phyloP scores from a whole-genome alignment of 495 filamentous ascomycete genomes.

The Neurospora terricola region DNA sequence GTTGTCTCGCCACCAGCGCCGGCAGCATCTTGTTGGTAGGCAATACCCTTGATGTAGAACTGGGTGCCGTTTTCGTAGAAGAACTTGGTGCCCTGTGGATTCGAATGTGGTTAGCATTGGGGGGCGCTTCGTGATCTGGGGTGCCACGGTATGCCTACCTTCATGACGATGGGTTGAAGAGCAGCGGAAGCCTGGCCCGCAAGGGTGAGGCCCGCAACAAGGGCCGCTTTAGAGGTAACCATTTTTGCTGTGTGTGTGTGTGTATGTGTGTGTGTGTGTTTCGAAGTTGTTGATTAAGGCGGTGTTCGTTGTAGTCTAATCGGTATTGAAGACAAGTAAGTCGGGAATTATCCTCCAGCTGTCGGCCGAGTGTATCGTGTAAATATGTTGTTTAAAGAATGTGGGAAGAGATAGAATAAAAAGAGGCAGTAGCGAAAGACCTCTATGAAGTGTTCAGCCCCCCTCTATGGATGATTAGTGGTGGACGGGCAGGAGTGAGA shows the following conservation, averaged over 20 bases:
- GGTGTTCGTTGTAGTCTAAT: neutral
- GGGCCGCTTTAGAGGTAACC: conserved; percentile 33
- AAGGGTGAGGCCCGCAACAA: conserved; percentile 34
- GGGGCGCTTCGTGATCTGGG: neutral
- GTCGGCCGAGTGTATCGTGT: neutral
- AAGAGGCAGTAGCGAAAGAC: neutral
- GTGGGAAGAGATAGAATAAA: neutral
- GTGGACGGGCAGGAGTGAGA: neutral
- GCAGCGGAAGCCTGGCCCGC: conserved; percentile 42
- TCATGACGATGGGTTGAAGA: conserved; percentile 61
- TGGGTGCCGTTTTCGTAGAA: conserved; percentile 58
- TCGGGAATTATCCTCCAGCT: neutral
- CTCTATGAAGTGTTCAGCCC: neutral
- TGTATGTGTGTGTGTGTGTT: neutral
- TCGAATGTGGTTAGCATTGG: neutral
- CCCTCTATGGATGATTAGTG: neutral
- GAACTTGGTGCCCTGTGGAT: conserved; percentile 46
- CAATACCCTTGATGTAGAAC: conserved; percentile 83
- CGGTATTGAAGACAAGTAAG: neutral
- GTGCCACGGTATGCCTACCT: conserved; percentile 29
- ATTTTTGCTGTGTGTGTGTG: conserved; percentile 21
- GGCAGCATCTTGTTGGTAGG: conserved; percentile 62
- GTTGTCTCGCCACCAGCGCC: conserved; percentile 26
- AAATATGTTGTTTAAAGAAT: neutral
- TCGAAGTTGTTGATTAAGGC: neutral